phyloP scores from a whole-genome alignment of 179 eudicot species.

The Monotropa hypopitys region DNA sequence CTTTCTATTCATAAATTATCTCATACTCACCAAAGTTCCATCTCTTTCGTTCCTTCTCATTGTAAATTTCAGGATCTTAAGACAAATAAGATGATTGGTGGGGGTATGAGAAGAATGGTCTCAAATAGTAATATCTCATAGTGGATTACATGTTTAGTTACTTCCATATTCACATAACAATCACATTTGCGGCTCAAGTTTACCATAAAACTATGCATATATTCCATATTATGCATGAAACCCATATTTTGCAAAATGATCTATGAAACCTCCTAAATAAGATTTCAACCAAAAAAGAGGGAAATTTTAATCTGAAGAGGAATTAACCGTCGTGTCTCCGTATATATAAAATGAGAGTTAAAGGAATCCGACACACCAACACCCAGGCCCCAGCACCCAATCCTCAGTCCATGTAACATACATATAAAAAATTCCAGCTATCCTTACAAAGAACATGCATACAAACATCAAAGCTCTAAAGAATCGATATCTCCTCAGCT shows the following conservation, averaged over 20 bases:
- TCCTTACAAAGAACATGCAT: neutral
- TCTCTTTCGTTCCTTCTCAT: too few relatives aligned
- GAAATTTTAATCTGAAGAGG: neutral
- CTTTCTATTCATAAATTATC: too few relatives aligned
- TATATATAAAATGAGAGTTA: neutral
- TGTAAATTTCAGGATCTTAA: too few relatives aligned
- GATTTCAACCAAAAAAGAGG: neutral
- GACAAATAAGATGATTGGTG: too few relatives aligned
- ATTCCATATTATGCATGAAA: neutral
- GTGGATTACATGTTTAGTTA: neutral
- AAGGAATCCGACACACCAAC: neutral
- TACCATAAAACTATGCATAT: neutral
- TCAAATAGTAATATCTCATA: neutral
- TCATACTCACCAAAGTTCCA: too few relatives aligned
- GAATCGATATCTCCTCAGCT: neutral
- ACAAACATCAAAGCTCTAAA: neutral
- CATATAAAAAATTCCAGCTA: neutral
- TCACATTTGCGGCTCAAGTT: neutral
- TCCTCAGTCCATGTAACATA: neutral
- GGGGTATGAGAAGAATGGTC: too few relatives aligned
- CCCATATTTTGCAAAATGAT: neutral
- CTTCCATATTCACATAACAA: neutral
- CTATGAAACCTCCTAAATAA: neutral
- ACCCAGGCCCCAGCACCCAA: neutral
- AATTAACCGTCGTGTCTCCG: neutral